These are phyloP conservation scores for Globisporangium barbulae DNA, from an alignment of 352 stramenopile species.

Conservation along the genomic window DNA sequence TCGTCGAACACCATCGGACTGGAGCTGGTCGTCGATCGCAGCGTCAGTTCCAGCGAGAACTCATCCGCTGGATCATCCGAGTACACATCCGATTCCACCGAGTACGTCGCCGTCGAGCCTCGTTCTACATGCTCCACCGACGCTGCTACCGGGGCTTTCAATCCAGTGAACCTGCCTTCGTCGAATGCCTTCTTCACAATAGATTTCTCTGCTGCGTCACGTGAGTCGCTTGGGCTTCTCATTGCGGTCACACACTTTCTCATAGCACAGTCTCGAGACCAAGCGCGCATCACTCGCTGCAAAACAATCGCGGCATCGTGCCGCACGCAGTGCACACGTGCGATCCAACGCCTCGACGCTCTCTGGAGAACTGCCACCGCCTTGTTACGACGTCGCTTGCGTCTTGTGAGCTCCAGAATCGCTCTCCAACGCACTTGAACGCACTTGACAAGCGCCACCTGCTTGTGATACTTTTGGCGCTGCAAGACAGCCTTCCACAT, in stretches of 20 bases:
- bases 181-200: background rate
- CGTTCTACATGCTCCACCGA: constrained; percentile 14
- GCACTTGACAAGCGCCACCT: constrained; percentile 32
- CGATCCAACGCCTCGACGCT: constrained; percentile 30
- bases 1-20: constrained; percentile 14
- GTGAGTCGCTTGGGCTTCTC: background rate
- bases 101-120: constrained; percentile 19
- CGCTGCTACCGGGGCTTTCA: background rate
- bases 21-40: constrained; percentile 10
- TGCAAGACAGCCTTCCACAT: constrained; percentile 38
- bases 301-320: constrained; percentile 26
- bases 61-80: constrained; percentile 21
- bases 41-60: constrained; percentile 9
- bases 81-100: constrained; percentile 19
- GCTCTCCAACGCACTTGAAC: constrained; percentile 61
- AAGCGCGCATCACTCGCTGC: constrained; percentile 29
- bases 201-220: background rate
- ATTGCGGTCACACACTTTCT: background rate
- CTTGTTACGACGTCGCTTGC: constrained; percentile 26
- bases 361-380: constrained; percentile 38
- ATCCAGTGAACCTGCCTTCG: constrained; percentile 1
- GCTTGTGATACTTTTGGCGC: constrained; percentile 27
- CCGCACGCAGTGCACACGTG: constrained; percentile 17
- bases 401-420: constrained; percentile 40
- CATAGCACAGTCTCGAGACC: constrained; percentile 15